Evolutionary conservation across 129 eudicot genomes (phyloP).

Genomic region (Artemisia annua): DNA sequence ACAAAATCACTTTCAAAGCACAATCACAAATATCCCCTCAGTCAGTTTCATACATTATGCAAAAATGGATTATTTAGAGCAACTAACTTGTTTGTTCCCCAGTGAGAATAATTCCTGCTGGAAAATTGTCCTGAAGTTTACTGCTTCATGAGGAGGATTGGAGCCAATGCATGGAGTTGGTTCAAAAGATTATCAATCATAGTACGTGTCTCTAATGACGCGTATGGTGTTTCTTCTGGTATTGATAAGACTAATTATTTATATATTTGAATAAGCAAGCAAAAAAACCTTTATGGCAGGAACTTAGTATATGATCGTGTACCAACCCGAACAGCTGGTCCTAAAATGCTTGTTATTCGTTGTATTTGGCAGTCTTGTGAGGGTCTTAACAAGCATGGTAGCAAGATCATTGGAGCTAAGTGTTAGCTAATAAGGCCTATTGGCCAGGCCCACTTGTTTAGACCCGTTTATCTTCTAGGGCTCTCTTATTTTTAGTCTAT

Average conservation of each 20-base stretch:
- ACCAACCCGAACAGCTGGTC: slow-evolving; percentile 54
- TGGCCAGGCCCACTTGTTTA: too few species aligned
- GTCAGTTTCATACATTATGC: not conserved
- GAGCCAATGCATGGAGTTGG: slow-evolving; percentile 25
- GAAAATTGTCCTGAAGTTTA: slow-evolving; percentile 43
- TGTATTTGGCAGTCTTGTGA: slow-evolving; percentile 43
- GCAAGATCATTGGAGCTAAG: too few species aligned
- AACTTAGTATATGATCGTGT: not conserved
- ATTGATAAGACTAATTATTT: not conserved
- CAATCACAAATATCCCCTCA: too few species aligned
- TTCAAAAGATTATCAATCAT: slow-evolving; percentile 30
- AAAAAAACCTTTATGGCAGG: not conserved
- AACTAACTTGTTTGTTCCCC: slow-evolving; percentile 49
- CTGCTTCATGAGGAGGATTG: slow-evolving; percentile 32
- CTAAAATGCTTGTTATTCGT: slow-evolving; percentile 41
- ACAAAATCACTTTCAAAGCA: too few species aligned
- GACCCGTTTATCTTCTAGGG: too few species aligned
- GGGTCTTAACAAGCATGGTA: slow-evolving; percentile 43
- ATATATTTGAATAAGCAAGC: not conserved
- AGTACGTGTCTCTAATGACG: slow-evolving; percentile 33
- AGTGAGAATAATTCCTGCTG: slow-evolving; percentile 45
- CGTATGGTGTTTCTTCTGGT: slow-evolving; percentile 40
- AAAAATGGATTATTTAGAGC: not conserved
- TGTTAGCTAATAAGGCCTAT: too few species aligned
- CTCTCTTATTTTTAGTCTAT: too few species aligned